Evolutionary conservation across 352 stramenopile species (phyloP), one percentile per base, ranked within the genome.

Genomic region (Globisporangium acanthophoron): DNA sequence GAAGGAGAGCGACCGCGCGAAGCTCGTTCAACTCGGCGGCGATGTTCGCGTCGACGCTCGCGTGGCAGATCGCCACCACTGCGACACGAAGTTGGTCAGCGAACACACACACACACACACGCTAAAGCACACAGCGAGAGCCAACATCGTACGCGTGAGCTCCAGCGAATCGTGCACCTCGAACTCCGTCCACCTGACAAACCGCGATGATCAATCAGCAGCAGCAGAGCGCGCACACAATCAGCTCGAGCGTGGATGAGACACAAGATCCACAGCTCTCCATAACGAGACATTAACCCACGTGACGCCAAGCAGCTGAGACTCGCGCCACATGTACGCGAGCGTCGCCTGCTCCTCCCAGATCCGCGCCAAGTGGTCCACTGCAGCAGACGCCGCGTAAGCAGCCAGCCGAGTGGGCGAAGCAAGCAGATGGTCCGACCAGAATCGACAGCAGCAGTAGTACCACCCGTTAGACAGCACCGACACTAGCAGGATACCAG

Each of bases 1-100:
- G 70, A 4, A 92, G 54, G 8, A 68, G 52, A 2, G 68, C 47
- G 0, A 69, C 5, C 0, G 61, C 58, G 7, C 64, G 64, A 0
- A 84, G 51, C 8, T 84, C 69, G 48, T 73, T 62, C 55, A 85
- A 71, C 37, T 86, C 63, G 0, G 29, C 27, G 13, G 69, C 76
- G 21, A 89, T 85, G 4, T 64, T 62, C 0, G 63, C 60, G 33
- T 89, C 80, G 41, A 92, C 70, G n/a, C 73, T 76, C 0, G 67
- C 74, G 37, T 92, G 82, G 24, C 70, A 83, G 7, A 90, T 53
- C 2, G 69, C 74, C 13, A 90, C 64, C 18, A 90, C 69, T 86
- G 40, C 20, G 41, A 5, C 7, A 21, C 16, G 16, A 11, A 27
- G 16, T 3, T n/a, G 20, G 21, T 8, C 20, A 18, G 21, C 6